A percentile compares a stretch with the other conserved stretches of the same genome.
These are phyloP conservation scores for Blumeria hordei DNA, from an alignment of 2,329 filamentous ascomycete species.

Conservation along the genomic window DNA sequence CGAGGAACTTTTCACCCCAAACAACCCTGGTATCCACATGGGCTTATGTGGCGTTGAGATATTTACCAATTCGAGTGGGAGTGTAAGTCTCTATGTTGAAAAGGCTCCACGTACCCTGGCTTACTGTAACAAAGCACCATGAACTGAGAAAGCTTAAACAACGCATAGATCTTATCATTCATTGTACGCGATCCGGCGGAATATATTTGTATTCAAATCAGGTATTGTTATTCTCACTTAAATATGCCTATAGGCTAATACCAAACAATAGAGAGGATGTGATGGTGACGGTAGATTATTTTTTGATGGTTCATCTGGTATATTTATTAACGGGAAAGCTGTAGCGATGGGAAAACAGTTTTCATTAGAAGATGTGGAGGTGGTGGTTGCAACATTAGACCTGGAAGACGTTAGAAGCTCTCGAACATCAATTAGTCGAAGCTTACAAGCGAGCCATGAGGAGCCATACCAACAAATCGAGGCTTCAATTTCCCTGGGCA, in stretches of 20 bases:
- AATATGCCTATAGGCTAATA: constrained; percentile 26
- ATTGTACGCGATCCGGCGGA: constrained; percentile 18
- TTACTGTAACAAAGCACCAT: constrained; percentile 26
- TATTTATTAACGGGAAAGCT: constrained; percentile 27
- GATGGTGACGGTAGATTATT: constrained; percentile 1
- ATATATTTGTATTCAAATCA: constrained; percentile 39
- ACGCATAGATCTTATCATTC: constrained; percentile 35
- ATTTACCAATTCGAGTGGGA: constrained; percentile 41
- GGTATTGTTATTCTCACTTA: constrained; percentile 18
- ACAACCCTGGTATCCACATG: constrained; percentile 27
- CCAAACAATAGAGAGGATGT: constrained; percentile 14
- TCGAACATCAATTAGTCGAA: constrained; percentile 15
- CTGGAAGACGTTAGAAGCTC: constrained; percentile 45
- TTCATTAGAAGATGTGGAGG: constrained; percentile 31
- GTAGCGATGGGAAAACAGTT: constrained; percentile 30
- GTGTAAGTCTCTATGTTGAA: background rate
- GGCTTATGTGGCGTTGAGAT: constrained; percentile 49
- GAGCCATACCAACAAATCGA: constrained; percentile 19
- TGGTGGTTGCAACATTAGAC: constrained; percentile 40
- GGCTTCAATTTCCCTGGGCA: constrained; percentile 16
- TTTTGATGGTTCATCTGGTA: constrained; percentile 30
- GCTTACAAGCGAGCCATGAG: constrained; percentile 8
- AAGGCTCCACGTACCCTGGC: background rate
- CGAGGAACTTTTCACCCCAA: constrained; percentile 40
- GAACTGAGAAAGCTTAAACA: constrained; percentile 41